These are phyloP conservation scores for Paramecium sexaurelia DNA, from an alignment of 73 alveolate species.

Conservation along the genomic window DNA sequence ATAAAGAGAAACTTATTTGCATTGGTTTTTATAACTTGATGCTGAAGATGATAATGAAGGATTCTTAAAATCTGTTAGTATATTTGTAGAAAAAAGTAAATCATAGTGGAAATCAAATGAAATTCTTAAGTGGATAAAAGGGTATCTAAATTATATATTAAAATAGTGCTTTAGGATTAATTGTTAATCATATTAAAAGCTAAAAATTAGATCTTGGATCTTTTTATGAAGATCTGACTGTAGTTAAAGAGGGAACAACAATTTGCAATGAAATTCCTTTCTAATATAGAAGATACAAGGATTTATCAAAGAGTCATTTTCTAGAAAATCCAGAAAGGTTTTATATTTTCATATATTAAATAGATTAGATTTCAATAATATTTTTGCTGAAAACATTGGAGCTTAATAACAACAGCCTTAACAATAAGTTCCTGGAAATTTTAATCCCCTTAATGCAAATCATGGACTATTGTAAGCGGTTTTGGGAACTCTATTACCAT, in stretches of 20 bases:
- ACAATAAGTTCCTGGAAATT: conserved; percentile 14
- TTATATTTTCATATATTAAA: background rate
- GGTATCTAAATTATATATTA: background rate
- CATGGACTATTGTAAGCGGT: conserved; percentile 32
- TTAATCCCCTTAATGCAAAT: conserved; percentile 39
- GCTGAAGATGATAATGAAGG: conserved; percentile 8
- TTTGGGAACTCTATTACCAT: conserved; percentile 25
- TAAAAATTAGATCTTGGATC: background rate
- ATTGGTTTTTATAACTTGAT: conserved; percentile 40
- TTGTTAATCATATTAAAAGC: background rate
- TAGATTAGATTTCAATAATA: conserved; percentile 31
- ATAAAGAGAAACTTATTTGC: conserved; percentile 32
- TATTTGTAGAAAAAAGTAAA: conserved; percentile 15
- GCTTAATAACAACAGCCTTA: background rate
- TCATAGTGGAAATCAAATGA: background rate
- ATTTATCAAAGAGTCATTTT: background rate
- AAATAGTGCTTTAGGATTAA: conserved; percentile 22
- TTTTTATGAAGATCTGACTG: conserved; percentile 17
- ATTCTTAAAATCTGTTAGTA: background rate
- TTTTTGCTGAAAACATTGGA: conserved; percentile 42
- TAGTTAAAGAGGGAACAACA: background rate
- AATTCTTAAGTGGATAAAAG: conserved; percentile 12
- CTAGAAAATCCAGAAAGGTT: conserved; percentile 45
- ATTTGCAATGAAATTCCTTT: conserved; percentile 29
- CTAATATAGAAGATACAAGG: conserved; percentile 36